These are phyloP conservation scores for Claviceps citrina DNA, from an alignment of 2,329 filamentous ascomycete genomes.

Conservation along the genomic window DNA sequence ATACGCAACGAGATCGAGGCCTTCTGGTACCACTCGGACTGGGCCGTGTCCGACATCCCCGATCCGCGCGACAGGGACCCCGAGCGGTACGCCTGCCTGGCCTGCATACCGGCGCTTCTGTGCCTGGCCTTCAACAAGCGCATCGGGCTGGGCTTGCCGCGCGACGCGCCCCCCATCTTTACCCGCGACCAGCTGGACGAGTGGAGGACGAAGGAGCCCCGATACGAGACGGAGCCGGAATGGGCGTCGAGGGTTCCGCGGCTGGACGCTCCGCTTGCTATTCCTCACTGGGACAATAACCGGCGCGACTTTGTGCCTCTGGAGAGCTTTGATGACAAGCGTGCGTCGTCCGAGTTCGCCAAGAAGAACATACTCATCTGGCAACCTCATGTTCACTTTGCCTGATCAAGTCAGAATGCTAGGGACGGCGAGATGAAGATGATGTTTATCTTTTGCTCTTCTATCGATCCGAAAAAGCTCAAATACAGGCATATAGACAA, in stretches of 20 bases:
- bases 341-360: background rate
- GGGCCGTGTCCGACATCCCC: background rate
- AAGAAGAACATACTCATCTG: background rate
- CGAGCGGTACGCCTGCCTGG: background rate
- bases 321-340: background rate
- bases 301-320: background rate
- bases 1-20: background rate
- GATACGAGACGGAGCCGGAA: background rate
- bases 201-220: background rate
- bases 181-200: background rate
- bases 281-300: no score
- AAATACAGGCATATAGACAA: no score
- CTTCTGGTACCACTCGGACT: background rate
- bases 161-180: background rate
- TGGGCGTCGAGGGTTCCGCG: background rate
- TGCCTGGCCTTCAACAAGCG: background rate
- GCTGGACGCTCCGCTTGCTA: background rate
- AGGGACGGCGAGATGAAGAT: no score
- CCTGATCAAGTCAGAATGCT: no score
- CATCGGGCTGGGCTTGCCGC: background rate
- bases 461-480: no score
- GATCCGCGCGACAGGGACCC: conserved; percentile 5
- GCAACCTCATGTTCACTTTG: background rate
- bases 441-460: no score
- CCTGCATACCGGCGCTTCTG: background rate